These are phyloP conservation scores for Orychophragmus violaceus DNA, from an alignment of 345 rosid species.

Conservation along the genomic window DNA sequence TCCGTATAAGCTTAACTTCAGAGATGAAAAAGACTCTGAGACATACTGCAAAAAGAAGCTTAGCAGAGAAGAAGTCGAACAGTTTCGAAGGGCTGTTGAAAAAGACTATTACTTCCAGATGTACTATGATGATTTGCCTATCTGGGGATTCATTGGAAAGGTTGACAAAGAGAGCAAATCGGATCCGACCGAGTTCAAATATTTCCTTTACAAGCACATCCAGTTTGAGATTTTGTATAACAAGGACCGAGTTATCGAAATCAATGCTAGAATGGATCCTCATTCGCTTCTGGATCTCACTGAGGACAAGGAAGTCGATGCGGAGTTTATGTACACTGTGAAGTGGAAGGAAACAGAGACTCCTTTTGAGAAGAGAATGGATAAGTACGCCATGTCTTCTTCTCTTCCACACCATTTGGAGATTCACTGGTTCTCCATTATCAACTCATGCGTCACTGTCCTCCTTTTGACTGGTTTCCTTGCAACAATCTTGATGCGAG, in stretches of 20 bases:
- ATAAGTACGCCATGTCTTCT: conserved; percentile 44
- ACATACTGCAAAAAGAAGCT: conserved; percentile 42
- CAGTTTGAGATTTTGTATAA: conserved; percentile 45
- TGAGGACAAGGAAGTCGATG: conserved; percentile 45
- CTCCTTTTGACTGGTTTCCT: conserved; percentile 61
- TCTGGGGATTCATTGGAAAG: conserved; percentile 52
- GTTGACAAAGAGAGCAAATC: conserved; percentile 39
- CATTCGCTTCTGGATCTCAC: conserved; percentile 39
- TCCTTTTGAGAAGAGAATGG: conserved; percentile 54
- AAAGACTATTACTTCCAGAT: conserved; percentile 58
- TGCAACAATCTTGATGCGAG: conserved; percentile 53
- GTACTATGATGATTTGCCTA: conserved; percentile 56
- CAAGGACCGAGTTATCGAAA: conserved; percentile 48
- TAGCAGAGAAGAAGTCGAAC: conserved; percentile 35
- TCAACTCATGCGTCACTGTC: conserved; percentile 54
- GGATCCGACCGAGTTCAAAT: conserved; percentile 39
- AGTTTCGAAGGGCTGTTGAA: conserved; percentile 34
- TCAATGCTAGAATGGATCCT: conserved; percentile 38
- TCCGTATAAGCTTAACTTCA: conserved; percentile 44
- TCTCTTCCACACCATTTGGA: conserved; percentile 50
- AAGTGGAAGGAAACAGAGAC: conserved; percentile 50
- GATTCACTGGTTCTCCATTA: conserved; percentile 55
- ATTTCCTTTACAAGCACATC: conserved; percentile 44
- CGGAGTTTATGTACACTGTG: conserved; percentile 43
- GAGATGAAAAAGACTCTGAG: conserved; percentile 37